Base-by-base conservation (phyloP, 768 basidiomycete species). In the Rhizopogon vesiculosus region DNA sequence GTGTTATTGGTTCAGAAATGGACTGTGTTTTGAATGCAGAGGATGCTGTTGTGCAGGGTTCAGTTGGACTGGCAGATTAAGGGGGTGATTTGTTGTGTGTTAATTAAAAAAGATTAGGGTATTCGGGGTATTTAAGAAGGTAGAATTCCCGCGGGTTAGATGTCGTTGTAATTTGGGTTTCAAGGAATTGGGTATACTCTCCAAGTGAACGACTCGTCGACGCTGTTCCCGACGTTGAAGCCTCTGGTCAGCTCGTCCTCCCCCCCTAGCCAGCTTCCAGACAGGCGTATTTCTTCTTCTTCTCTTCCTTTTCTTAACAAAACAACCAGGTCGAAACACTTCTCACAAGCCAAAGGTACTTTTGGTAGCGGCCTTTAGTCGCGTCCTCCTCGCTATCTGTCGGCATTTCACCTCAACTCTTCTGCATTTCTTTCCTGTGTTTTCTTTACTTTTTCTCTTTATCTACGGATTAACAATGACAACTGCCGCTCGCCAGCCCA, bases 401-500 rank as follows among this genome's bases (percentile, higher is more conserved):
- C 56, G 54, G 56, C 66, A 71, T 64, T 67, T 73, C 69, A 65
- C 66, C 62, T 66, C 60, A 67, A 60, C 59, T 68, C 66, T 64
- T 55, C 56, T 59, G 55, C 61, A 61, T 61, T 56, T 18, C 58
- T 64, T 63, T 53, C 50, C 54, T 63, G 59, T 57, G 62, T 57
- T 65, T 56, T 69, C 67, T 41, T 69, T 70, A 62, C 63, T 65
- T 69, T 64, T 58, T 63, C 62, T 58, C 54, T 44, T 58, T 58
- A 57, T 59, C 52, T 55, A 45, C 55, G 42, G 63, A 59, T 61
- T 60, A 56, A 52, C 62, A 59, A 89, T 89, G 87, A 82, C 86
- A 64, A 77, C 85, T 55, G 69, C 82, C 64, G 73, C 83, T 64
- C 78, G 88, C 70, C 84, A 81, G 72, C 67, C 79, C 61, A 90